These are phyloP conservation scores for Camelina laxa DNA, from an alignment of 345 rosid genomes.

Conservation along the genomic window DNA sequence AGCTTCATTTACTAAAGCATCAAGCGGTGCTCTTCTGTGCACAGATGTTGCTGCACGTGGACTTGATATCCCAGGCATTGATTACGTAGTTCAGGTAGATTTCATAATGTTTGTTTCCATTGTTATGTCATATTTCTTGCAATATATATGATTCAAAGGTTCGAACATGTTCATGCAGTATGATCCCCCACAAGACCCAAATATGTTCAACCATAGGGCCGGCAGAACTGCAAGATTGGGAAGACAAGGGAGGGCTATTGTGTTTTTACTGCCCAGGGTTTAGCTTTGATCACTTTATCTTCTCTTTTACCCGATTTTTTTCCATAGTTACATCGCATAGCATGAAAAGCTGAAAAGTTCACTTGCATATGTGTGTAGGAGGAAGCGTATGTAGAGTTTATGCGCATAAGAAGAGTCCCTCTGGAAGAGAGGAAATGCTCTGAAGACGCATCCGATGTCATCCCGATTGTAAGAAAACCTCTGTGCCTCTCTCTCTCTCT, in stretches of 20 bases:
- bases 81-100: conserved; percentile 86
- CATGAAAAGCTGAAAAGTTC: conserved; percentile 12
- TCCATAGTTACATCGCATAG: neutral
- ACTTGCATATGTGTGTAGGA: conserved; percentile 55
- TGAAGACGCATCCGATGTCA: conserved; percentile 65
- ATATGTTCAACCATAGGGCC: conserved; percentile 86
- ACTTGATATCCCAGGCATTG: conserved; percentile 92
- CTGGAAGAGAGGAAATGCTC: conserved; percentile 61
- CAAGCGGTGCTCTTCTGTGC: conserved; percentile 80
- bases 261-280: conserved; percentile 81
- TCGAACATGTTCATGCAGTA: conserved; percentile 52
- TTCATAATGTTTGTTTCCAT: neutral
- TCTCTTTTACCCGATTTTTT: neutral
- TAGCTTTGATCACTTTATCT: neutral
- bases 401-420: conserved; percentile 73
- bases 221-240: conserved; percentile 96
- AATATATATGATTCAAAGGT: conserved; percentile 3
- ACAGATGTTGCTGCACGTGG: conserved; percentile 99
- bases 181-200: conserved; percentile 96
- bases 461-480: conserved; percentile 61
- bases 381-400: conserved; percentile 85
- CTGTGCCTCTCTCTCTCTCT: conserved; percentile 2
- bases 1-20: conserved; percentile 73
- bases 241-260: conserved; percentile 75
- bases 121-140: conserved; percentile 5